Conservation (phyloP, 805 yeast species). For the Barnettozyma californica region DNA sequence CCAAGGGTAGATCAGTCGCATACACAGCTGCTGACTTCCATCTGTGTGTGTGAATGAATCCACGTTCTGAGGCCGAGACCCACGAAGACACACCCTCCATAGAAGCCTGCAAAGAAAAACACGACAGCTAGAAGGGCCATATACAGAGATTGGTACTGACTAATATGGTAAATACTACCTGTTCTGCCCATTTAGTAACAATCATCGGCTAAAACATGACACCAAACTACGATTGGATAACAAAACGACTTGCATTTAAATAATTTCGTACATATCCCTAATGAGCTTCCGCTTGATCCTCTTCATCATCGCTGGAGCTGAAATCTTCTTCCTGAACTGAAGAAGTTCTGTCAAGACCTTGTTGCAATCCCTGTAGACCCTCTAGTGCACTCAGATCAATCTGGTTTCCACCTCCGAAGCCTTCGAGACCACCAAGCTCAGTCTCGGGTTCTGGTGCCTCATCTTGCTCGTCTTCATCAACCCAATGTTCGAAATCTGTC, state of each 20-base stretch:
- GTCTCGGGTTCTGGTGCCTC: conserved; percentile 30
- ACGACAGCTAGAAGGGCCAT: too few species aligned
- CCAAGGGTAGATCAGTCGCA: too few species aligned
- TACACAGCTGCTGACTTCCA: too few species aligned
- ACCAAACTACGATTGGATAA: neutral
- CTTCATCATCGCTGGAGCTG: conserved; percentile 30
- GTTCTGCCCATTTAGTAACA: too few species aligned
- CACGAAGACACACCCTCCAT: too few species aligned
- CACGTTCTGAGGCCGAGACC: too few species aligned
- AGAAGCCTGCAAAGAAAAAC: too few species aligned
- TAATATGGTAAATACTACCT: neutral
- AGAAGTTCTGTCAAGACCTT: conserved; percentile 4
- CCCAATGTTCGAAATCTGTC: conserved; percentile 98
- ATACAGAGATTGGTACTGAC: too few species aligned
- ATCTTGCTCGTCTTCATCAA: conserved; percentile 93
- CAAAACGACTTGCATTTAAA: neutral
- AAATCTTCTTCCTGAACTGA: conserved; percentile 23
- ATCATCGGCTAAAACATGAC: neutral
- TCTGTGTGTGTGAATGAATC: too few species aligned
- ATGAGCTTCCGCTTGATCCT: conserved; percentile 10
- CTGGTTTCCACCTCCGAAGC: conserved; percentile 35
- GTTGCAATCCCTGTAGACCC: conserved; percentile 13
- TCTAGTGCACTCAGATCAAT: conserved; percentile 19
- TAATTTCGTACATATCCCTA: neutral
- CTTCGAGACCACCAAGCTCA: conserved; percentile 28